phyloP scores from a whole-genome alignment of 768 basidiomycete species.

The Pholiota conissans region DNA sequence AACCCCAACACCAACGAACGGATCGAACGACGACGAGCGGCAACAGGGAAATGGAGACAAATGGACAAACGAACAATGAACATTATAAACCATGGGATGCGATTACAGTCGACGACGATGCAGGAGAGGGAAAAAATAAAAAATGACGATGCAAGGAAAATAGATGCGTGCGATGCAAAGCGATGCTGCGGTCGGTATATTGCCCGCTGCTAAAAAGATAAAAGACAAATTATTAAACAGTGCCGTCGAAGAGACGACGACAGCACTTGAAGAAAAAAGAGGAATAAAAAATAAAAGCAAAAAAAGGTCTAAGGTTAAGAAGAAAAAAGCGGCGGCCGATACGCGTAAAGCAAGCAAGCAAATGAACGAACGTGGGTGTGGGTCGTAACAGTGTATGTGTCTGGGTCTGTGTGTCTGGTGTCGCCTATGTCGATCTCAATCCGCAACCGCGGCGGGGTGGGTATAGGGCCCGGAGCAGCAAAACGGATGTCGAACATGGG shows the following conservation, averaged over 20 bases:
- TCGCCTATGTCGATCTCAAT: constrained; percentile 9
- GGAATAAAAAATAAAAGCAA: constrained; percentile 1
- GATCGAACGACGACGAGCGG: too few relatives aligned
- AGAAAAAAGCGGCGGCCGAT: not conserved
- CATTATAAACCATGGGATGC: too few relatives aligned
- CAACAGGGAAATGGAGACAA: too few relatives aligned
- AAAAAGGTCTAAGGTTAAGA: not conserved
- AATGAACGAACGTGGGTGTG: constrained; percentile 5
- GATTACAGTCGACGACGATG: too few relatives aligned
- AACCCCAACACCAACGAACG: too few relatives aligned
- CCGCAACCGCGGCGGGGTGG: not conserved
- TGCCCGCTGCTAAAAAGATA: not conserved
- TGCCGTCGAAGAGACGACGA: not conserved
- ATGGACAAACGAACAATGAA: too few relatives aligned
- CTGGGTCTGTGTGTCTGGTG: constrained; percentile 3
- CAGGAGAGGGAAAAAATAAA: too few relatives aligned
- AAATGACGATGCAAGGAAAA: too few relatives aligned
- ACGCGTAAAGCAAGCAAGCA: not conserved
- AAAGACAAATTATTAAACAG: constrained; percentile 1
- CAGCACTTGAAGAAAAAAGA: not conserved
- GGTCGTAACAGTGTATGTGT: constrained; percentile 4
- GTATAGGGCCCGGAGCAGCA: not conserved
- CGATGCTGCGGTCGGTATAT: too few relatives aligned
- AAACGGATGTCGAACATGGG: constrained; percentile 7
- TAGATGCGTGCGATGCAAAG: too few relatives aligned